These are phyloP conservation scores for Raphanus raphanistrum DNA, from an alignment of 345 rosid genomes.

Conservation along the genomic window DNA sequence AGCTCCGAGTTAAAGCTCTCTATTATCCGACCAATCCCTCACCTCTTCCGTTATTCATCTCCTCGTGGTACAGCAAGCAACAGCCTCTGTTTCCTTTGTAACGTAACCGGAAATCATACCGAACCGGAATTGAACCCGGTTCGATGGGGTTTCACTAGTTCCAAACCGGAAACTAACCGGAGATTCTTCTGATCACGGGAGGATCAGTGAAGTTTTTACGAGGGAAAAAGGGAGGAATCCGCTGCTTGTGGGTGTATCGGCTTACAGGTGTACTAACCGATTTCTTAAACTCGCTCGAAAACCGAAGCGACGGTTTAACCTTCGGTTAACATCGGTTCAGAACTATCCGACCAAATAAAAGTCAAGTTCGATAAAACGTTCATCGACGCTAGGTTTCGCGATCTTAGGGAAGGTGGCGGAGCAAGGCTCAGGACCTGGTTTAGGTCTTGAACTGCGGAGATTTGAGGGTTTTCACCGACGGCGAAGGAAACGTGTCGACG, in stretches of 20 bases:
- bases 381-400: slow-evolving; percentile 45
- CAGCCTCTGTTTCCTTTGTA: slow-evolving; percentile 67
- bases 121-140: slow-evolving; percentile 33
- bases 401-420: slow-evolving; percentile 47
- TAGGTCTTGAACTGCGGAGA: slow-evolving; percentile 68
- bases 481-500: slow-evolving; percentile 26
- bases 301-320: slow-evolving; percentile 44
- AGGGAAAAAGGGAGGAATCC: slow-evolving; percentile 67
- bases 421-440: slow-evolving; percentile 48
- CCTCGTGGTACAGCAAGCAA: slow-evolving; percentile 34
- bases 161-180: slow-evolving; percentile 46
- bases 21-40: slow-evolving; percentile 72
- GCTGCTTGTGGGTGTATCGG: slow-evolving; percentile 64
- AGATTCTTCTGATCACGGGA: slow-evolving; percentile 54
- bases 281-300: slow-evolving; percentile 45
- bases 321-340: slow-evolving; percentile 46
- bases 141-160: slow-evolving; percentile 44
- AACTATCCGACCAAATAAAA: slow-evolving; percentile 36
- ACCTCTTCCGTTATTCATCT: slow-evolving; percentile 51
- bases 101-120: slow-evolving; percentile 40
- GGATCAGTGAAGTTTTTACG: slow-evolving; percentile 57
- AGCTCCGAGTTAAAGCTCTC: slow-evolving; percentile 87
- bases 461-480: slow-evolving; percentile 44
- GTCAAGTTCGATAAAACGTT: slow-evolving; percentile 40
- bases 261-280: slow-evolving; percentile 52